Evolutionary conservation across 805 yeast species (phyloP), one percentile per base, ranked within the genome.

Genomic region (Saccharomyces mikatae): DNA sequence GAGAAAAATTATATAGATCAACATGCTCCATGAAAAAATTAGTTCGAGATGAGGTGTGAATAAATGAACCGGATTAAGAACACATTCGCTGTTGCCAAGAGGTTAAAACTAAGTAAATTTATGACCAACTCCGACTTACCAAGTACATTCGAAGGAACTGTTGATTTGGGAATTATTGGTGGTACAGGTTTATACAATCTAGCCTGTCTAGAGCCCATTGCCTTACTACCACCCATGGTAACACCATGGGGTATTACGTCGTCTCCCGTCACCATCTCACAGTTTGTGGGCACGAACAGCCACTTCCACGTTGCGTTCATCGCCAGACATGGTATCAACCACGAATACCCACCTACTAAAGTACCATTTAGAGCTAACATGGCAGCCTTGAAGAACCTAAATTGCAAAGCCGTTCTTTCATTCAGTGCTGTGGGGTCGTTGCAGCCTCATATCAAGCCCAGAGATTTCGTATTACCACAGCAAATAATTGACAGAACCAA

Each of bases 171-270:
- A 36, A 82, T 94, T 61, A 94, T 94, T 69, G 99, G 99, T 46
- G 99, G 99, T 46, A 94, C 99, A 4, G 99, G 99, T n/a, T 79
- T 94, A 30, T 94, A 94, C 76, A 87, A 88, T 55, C 76, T 94
- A 54, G 88, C 86, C 46, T 83, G 88, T 54, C 76, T 94, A 54
- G 80, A 84, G 49, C 95, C 96, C 3, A 96, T 92, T 48, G 96
- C 97, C 14, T 76, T 85, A 61, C 73, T 94, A 46, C 72, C 71
- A 11, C 82, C 89, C 14, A 73, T 90, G 55, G 80, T 86, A 21
- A 94, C 99, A 3, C 99, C 99, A 24, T 94, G 98, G 98, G 99
- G 99, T 10, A 80, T 79, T 61, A 97, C 99, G 24, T 90, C 97
- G 4, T 86, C 96, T 13, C 91, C 97, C 44, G 87, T 94, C 67